Base-by-base conservation (phyloP, 306 rosid genomes). In the Gastrolobium bilobum region DNA sequence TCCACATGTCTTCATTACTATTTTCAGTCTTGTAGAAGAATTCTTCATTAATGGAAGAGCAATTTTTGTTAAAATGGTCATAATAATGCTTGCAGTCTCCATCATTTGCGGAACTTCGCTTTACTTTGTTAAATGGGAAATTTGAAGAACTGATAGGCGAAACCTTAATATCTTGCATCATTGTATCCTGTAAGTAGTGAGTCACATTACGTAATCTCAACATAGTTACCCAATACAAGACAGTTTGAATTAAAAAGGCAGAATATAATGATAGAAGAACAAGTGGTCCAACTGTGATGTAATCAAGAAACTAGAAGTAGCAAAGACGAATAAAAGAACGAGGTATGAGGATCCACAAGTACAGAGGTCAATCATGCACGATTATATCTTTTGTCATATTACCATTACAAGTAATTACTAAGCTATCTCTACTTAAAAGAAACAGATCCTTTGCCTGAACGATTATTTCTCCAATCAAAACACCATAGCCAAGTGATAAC, bases 151-250 rank as follows among this genome's bases (percentile, higher is more conserved):
- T 74, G 59, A 60, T 59, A 10, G 64, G 78, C 44, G 89, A 89
- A 73, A 57, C 82, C 61, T 73, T 61, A 39, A 76, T 79, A 86
- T 84, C 92, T 74, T 86, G 88, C 89, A 89, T 84, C 86, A 85
- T 78, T 39, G 80, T 60, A 46, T 94, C 98, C 98, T 94, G 88
- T 84, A 89, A 65, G 78, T 67, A 9, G 59, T 57, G 76, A 7
- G 52, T 65, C 72, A 57, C 77, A 77, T 59, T 81, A 75, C 78
- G 70, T 43, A 66, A 59, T 66, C 53, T 69, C 76, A 72, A 33
- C 56, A 37, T 31, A 39, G 20, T 38, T 65, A 65, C 35, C 33
- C 14, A 64, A 42, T 42, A 11, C 50, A 72, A 70, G 46, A 34
- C 35, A 46, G 30, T 48, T 72, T 72, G 71, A 72, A 64, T 42